Conservation (phyloP, 2,329 filamentous ascomycete genomes). For the Zasmidium angulare region DNA sequence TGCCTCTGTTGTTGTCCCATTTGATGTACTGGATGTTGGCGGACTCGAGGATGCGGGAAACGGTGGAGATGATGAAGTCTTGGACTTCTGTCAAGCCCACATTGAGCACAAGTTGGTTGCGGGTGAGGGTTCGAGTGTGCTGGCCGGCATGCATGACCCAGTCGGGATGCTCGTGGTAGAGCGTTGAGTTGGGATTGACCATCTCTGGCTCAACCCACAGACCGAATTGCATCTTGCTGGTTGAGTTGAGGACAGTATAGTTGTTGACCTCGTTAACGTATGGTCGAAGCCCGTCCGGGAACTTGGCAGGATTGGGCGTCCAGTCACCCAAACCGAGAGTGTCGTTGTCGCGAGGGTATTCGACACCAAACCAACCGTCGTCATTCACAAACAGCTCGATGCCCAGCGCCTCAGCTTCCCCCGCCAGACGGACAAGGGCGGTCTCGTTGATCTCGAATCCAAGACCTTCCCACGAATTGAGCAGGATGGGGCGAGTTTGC, state of each 20-base stretch:
- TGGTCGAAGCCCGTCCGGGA: constrained; percentile 57
- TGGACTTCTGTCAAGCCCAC: constrained; percentile 62
- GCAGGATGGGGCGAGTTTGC: constrained; percentile 54
- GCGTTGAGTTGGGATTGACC: constrained; percentile 62
- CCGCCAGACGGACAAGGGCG: constrained; percentile 56
- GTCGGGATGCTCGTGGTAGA: constrained; percentile 63
- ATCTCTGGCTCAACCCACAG: constrained; percentile 70
- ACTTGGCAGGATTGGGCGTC: constrained; percentile 58
- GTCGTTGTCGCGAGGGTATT: constrained; percentile 61
- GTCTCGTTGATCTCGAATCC: constrained; percentile 59
- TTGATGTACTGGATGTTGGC: constrained; percentile 62
- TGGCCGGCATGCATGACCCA: constrained; percentile 61
- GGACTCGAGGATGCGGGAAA: constrained; percentile 56
- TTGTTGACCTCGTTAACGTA: constrained; percentile 54
- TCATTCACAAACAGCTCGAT: constrained; percentile 65
- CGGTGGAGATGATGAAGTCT: constrained; percentile 58
- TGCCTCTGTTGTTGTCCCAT: constrained; percentile 66
- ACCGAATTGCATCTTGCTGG: constrained; percentile 57
- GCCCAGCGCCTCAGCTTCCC: constrained; percentile 59
- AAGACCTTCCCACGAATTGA: constrained; percentile 68
- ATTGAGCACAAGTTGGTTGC: constrained; percentile 63
- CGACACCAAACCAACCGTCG: constrained; percentile 67
- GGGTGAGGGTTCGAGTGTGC: constrained; percentile 56
- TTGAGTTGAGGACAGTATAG: constrained; percentile 49
- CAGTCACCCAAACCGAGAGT: constrained; percentile 63